Base-by-base conservation (phyloP, 768 basidiomycete genomes). In the Kwoniella dejecticola region DNA sequence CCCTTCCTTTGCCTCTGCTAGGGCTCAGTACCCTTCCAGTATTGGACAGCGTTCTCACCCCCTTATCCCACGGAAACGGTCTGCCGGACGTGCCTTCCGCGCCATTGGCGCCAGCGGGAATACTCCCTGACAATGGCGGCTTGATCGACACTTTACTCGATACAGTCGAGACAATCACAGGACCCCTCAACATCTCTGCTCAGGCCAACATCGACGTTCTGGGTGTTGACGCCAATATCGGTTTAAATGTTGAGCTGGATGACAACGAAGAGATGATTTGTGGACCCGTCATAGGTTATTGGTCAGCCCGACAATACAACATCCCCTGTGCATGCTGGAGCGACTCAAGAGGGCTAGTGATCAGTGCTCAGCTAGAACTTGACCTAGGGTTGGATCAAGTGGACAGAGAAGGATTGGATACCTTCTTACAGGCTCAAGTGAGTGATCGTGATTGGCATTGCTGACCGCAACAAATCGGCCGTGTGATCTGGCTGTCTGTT, bases 341-440 rank as follows among this genome's bases (percentile, higher is more conserved):
- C 13, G 52, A 46, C 5, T 33, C 36, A 15, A 52, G 30, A 42
- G 58, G 58, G 2, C 41, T 62, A 30, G 52, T 62, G 10, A 42
- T 62, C 23, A 49, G 52, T 42, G 52, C 52, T 46, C 52, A 62
- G 31, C n/a, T 62, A 4, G 44, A 42, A 24, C 17, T 36, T n/a
- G 60, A 62, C 55, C 40, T 62, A 19, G 60, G 60, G 3, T 41
- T 62, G 13, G 60, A 38, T 12, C 40, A 54, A 31, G 45, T 57
- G 0, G 38, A 54, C n/a, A 19, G 19, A 24, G 29, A 45, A 33
- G 60, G 52, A 12, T 46, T 62, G n/a, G 60, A 62, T 29, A 41
- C 52, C 8, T 62, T 50, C 48, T 24, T 62, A 26, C 24, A 46
- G 30, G 52, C 60, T 27, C 60, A 62, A 33, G 52, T 60, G 19